Conservation (phyloP, 306 rosid species). For the Quercus cerris region DNA sequence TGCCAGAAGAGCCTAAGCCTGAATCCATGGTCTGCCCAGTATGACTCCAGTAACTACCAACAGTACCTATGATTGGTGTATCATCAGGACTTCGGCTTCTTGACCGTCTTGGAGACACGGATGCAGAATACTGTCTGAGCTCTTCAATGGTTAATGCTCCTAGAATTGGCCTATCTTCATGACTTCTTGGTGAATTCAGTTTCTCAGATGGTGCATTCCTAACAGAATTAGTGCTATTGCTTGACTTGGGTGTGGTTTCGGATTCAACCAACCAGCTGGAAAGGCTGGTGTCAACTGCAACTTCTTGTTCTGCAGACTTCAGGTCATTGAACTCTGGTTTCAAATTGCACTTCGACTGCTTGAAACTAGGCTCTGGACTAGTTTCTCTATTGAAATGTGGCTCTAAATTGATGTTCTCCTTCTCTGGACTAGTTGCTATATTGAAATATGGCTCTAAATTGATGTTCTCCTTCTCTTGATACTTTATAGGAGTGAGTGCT, state of each 20-base stretch:
- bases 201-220: constrained; percentile 33
- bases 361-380: constrained; percentile 41
- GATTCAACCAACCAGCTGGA: constrained; percentile 83
- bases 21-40: constrained; percentile 46
- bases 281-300: constrained; percentile 66
- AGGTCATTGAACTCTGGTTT: constrained; percentile 15
- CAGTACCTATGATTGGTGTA: constrained; percentile 57
- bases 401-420: constrained; percentile 53
- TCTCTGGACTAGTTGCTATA: constrained; percentile 30
- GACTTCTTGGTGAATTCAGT: constrained; percentile 27
- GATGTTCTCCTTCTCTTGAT: constrained; percentile 59
- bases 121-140: constrained; percentile 36
- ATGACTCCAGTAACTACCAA: constrained; percentile 81
- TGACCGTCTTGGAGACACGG: constrained; percentile 32
- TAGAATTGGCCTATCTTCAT: constrained; percentile 54
- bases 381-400: constrained; percentile 4
- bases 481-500: constrained; percentile 5
- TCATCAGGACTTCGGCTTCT: constrained; percentile 50
- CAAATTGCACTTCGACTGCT: constrained; percentile 17
- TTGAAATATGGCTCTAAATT: constrained; percentile 16
- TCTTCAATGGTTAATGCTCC: constrained; percentile 59
- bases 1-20: constrained; percentile 23
- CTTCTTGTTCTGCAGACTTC: constrained; percentile 23
- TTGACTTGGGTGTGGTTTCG: constrained; percentile 38
- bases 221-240: constrained; percentile 24